Evolutionary conservation across 441 rosid species (phyloP), one percentile per base, ranked within the genome.

Genomic region (Croton setiger): DNA sequence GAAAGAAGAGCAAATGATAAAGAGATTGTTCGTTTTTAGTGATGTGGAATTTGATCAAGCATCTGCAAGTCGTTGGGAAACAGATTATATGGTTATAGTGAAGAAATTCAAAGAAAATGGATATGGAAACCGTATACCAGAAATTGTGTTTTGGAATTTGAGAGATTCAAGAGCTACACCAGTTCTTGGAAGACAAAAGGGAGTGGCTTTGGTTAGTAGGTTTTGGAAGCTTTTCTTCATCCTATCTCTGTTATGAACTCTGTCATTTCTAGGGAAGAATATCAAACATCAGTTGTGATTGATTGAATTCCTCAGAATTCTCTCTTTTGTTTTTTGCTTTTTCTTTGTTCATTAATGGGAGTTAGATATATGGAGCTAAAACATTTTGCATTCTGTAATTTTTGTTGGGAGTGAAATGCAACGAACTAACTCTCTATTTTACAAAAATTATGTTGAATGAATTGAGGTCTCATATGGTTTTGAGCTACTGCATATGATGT

Each of bases 121-220:
- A 14, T 85, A 83, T 37, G 83, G 87, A 0, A 73, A 73, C 0
- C 81, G 7, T 0, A 68, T 81, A 12, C 91, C 91, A 3, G 79
- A 84, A 67, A 77, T 83, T 0, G 86, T 89, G 78, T 89, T 83
- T 37, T 87, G 92, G 92, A 87, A 87, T 68, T 59, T 86, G 79
- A 88, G 89, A 67, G 68, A 79, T 49, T 87, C 93, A 0, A 68
- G 9, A 27, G 69, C 97, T 5, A 84, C 87, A 0, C 92, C 90
- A 3, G 90, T 83, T 61, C 4, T 53, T 6, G 77, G 51, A 21
- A 72, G 10, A 0, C 70, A 83, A 69, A 78, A 79, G 48, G 90
- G 87, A 18, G 86, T 83, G 61, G 87, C 87, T 0, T 76, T 87
- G 55, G 82, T 87, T 23, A 83, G 92, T 68, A 88, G 90, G 7